Percentiles rank a stretch among this genome's conserved stretches.
Conservation (phyloP, 2,329 filamentous ascomycete genomes). For the Niveomyces coronatus region DNA sequence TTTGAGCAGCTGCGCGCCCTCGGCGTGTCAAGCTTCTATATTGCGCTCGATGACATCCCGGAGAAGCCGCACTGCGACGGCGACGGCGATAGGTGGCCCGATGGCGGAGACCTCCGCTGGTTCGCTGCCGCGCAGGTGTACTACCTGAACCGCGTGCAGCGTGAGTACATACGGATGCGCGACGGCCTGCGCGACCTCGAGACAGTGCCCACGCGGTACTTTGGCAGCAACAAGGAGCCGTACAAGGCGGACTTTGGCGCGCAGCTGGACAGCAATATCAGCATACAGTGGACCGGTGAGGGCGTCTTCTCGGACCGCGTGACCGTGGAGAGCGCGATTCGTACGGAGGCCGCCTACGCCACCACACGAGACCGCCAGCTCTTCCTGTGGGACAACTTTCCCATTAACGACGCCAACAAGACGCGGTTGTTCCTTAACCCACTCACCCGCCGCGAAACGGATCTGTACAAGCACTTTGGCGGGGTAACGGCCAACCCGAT, state of each 20-base stretch:
- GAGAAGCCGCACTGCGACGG: slow-evolving; percentile 10
- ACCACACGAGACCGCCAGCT: slow-evolving; percentile 13
- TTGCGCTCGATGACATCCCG: slow-evolving; percentile 12
- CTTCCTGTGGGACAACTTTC: slow-evolving; percentile 13
- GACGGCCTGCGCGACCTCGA: slow-evolving; percentile 10
- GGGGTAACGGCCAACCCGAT: slow-evolving; percentile 13
- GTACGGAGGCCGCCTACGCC: slow-evolving; percentile 9
- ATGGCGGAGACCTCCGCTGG: slow-evolving; percentile 5
- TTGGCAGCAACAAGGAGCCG: slow-evolving; percentile 7
- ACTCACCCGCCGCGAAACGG: slow-evolving; percentile 7
- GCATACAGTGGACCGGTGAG: slow-evolving; percentile 13
- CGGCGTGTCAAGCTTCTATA: slow-evolving; percentile 12
- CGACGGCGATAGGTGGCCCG: slow-evolving; percentile 7
- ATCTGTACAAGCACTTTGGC: slow-evolving; percentile 11
- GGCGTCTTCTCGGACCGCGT: slow-evolving; percentile 11
- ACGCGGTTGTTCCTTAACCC: slow-evolving; percentile 12
- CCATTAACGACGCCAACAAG: slow-evolving; percentile 11
- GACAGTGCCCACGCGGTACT: slow-evolving; percentile 12
- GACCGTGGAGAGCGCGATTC: slow-evolving; percentile 10
- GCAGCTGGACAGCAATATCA: slow-evolving; percentile 8
- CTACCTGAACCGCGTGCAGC: slow-evolving; percentile 12
- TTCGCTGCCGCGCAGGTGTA: slow-evolving; percentile 10
- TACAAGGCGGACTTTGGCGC: slow-evolving; percentile 12
- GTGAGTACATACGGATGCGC: slow-evolving; percentile 10
- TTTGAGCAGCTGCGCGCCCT: slow-evolving; percentile 12